Evolutionary conservation across 164 flowering plant species (phyloP), one percentile per base, ranked within the genome.

Genomic region (Amborella trichopoda): DNA sequence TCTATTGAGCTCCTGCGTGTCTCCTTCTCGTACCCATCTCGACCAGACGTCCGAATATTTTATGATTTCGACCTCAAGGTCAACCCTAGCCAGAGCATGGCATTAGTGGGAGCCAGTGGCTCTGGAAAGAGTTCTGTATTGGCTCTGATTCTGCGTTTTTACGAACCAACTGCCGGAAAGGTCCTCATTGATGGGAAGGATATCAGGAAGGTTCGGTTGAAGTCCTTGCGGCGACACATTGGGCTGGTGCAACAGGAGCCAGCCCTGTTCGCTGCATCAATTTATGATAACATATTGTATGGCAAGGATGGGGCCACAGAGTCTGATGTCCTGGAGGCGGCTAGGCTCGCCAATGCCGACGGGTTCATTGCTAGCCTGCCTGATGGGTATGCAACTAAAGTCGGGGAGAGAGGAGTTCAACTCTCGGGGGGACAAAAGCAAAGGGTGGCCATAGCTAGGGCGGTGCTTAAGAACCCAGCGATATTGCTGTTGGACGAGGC

Each of bases 241-340:
- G 99, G 94, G 4, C 65, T 93, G 1, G 99, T 93, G 38, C 99
- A 87, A 49, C 99, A 93, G 66, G 99, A 93, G 53, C 99, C 96
- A 2, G 91, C 96, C 42, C 76, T 93, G 2, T 93, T 93, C 23
- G 96, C 94, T 9, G 81, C 95, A 28, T 59, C 99, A 1, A 88
- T 93, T 48, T 83, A 77, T 12, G 96, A 88, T 44, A 93, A 93
- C 76, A 88, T 93, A 20, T 51, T 82, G 5, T 93, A 93, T 28
- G 99, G 99, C 6, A 85, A 72, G 63, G 94, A 85, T n/a, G 94
- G 86, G 5, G 86, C 96, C 11, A 54, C 86, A 0, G 95, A 93
- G 49, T 47, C 69, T 1, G 99, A 93, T 62, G 90, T 91, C 13
- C 66, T 87, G 0, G 91, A 84, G 67, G 94, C 99, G 12, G 91